phyloP scores from a whole-genome alignment of 179 eudicot genomes.

The Beta lomatogona region DNA sequence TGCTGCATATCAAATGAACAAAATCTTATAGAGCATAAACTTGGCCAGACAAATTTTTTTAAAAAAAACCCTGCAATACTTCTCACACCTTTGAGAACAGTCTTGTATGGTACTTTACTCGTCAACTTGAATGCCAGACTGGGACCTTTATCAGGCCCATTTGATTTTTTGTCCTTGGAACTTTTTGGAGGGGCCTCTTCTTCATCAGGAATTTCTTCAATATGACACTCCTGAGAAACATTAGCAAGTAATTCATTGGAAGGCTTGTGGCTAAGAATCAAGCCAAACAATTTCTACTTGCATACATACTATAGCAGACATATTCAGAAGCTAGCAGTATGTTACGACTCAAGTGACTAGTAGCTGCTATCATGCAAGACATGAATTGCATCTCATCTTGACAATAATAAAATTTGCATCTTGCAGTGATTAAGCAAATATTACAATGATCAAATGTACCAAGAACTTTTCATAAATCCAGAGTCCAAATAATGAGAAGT shows the following conservation, averaged over 20 bases:
- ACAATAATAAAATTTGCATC: neutral
- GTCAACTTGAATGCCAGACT: slow-evolving; percentile 82
- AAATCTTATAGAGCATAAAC: slow-evolving; percentile 7
- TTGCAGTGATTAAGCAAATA: neutral
- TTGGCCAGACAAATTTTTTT: neutral
- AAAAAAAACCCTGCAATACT: neutral
- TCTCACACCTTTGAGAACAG: slow-evolving; percentile 84
- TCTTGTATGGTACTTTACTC: slow-evolving; percentile 91
- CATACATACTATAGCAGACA: neutral
- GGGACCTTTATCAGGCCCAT: slow-evolving; percentile 81
- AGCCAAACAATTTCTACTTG: neutral
- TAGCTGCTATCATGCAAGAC: neutral
- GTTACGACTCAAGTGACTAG: no score
- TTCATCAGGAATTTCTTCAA: slow-evolving; percentile 89
- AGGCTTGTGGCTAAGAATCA: neutral
- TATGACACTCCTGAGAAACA: slow-evolving; percentile 69
- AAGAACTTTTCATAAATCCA: neutral
- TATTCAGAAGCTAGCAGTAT: neutral
- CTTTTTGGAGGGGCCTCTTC: slow-evolving; percentile 88
- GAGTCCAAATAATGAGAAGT: neutral
- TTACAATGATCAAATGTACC: no score
- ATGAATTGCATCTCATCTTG: neutral
- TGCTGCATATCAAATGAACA: slow-evolving; percentile 57
- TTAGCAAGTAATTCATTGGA: slow-evolving; percentile 1
- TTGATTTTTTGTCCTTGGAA: slow-evolving; percentile 94